Conservation (phyloP, 2,329 filamentous ascomycete genomes). For the Xylaria sp. region DNA sequence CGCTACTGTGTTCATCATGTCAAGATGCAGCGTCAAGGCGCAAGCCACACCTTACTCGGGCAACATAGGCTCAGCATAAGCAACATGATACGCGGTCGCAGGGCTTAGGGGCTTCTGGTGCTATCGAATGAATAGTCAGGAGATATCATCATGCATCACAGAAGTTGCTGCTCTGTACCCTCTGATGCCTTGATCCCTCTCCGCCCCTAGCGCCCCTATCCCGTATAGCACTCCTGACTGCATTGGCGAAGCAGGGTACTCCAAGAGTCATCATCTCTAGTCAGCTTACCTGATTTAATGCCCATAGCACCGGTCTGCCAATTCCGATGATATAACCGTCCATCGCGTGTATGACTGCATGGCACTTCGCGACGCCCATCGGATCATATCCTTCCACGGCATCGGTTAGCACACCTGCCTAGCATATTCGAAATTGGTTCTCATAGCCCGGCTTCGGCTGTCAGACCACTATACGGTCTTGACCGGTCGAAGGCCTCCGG, state of each 20-base stretch:
- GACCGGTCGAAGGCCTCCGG: slow-evolving; percentile 7
- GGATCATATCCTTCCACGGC: slow-evolving; percentile 23
- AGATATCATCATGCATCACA: slow-evolving; percentile 17
- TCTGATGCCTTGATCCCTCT: slow-evolving; percentile 7
- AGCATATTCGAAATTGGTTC: slow-evolving; percentile 12
- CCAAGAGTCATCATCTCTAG: slow-evolving; percentile 19
- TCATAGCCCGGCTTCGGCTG: slow-evolving; percentile 7
- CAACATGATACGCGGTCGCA: slow-evolving; percentile 6
- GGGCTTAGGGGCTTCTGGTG: slow-evolving; percentile 9
- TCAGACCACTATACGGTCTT: slow-evolving; percentile 15
- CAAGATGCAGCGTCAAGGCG: slow-evolving; percentile 13
- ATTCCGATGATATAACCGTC: slow-evolving; percentile 10
- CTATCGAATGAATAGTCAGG: slow-evolving; percentile 18
- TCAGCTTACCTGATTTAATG: slow-evolving; percentile 28
- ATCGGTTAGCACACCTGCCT: slow-evolving; percentile 9
- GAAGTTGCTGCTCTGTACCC: slow-evolving; percentile 3
- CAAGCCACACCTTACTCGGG: slow-evolving; percentile 6
- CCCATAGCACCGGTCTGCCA: slow-evolving; percentile 7
- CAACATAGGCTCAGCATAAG: neutral
- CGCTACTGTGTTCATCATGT: slow-evolving; percentile 2
- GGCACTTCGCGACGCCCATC: slow-evolving; percentile 16
- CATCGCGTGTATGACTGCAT: slow-evolving; percentile 17
- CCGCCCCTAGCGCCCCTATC: neutral
- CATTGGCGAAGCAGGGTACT: slow-evolving; percentile 17
- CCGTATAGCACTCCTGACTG: slow-evolving; percentile 1